Evolutionary conservation across 2,329 filamentous ascomycete genomes (phyloP).

Genomic region (Aureobasidium sp.): DNA sequence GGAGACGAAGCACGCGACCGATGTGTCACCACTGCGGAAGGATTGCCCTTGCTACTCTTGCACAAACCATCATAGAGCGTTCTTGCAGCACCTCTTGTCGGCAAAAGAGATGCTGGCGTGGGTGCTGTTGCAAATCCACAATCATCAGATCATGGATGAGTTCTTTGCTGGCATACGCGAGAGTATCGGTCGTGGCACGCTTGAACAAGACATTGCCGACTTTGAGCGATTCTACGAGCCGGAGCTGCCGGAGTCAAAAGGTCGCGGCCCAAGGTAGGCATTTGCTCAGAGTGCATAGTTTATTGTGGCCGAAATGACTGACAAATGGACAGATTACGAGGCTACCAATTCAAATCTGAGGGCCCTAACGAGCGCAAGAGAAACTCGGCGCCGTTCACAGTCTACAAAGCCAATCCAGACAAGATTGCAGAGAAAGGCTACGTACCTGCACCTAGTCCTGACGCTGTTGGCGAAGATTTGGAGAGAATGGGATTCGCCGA

Average conservation of each 20-base stretch:
- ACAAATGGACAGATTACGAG: constrained; percentile 49
- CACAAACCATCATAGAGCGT: constrained; percentile 75
- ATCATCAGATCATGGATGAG: constrained; percentile 61
- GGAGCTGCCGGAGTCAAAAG: constrained; percentile 65
- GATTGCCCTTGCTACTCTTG: constrained; percentile 79
- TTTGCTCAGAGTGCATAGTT: constrained; percentile 1
- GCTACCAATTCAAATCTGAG: constrained; percentile 72
- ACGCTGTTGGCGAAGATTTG: constrained; percentile 46
- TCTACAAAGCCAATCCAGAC: constrained; percentile 39
- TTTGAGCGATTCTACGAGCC: constrained; percentile 66
- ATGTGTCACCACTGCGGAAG: constrained; percentile 54
- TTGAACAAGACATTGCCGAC: constrained; percentile 45
- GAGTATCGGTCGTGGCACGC: constrained; percentile 53
- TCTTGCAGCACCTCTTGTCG: constrained; percentile 75
- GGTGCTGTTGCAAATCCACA: constrained; percentile 88
- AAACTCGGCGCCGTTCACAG: constrained; percentile 62
- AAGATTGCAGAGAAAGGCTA: constrained; percentile 34
- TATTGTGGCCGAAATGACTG: background rate
- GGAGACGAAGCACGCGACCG: constrained; percentile 52
- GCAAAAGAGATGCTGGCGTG: constrained; percentile 97
- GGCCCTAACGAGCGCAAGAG: constrained; percentile 55
- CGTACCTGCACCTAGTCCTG: constrained; percentile 39
- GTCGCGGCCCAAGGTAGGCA: constrained; percentile 62
- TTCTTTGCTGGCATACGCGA: constrained; percentile 69
- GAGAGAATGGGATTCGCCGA: constrained; percentile 35